phyloP scores from a whole-genome alignment of 192 early-diverging fungal species.

The Radiomyces spectabilis region DNA sequence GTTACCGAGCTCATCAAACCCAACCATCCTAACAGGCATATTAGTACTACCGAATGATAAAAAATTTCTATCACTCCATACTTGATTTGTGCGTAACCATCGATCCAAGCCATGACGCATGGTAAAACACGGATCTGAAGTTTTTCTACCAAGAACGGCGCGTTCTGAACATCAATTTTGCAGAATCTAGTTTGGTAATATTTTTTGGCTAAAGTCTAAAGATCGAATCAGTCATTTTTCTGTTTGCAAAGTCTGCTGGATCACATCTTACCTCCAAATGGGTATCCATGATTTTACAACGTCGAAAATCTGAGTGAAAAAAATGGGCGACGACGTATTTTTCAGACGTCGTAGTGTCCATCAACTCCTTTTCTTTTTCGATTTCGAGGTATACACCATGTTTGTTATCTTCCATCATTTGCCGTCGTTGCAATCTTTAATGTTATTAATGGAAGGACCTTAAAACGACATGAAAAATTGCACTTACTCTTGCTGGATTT shows the following conservation, averaged over 20 bases:
- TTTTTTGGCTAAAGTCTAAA: slow-evolving; percentile 53
- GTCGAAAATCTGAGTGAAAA: slow-evolving; percentile 85
- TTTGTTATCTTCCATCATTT: slow-evolving; percentile 50
- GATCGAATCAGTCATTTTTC: background rate
- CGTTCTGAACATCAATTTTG: slow-evolving; percentile 81
- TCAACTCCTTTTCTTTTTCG: slow-evolving; percentile 72
- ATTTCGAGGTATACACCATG: slow-evolving; percentile 78
- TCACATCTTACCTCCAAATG: slow-evolving; percentile 59
- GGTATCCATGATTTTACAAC: slow-evolving; percentile 89
- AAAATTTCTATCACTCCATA: slow-evolving; percentile 7
- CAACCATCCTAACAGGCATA: slow-evolving; percentile 65
- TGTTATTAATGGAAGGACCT: background rate
- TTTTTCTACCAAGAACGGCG: slow-evolving; percentile 86
- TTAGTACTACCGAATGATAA: background rate
- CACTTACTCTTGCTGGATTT: slow-evolving; percentile 77
- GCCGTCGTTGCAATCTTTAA: slow-evolving; percentile 51
- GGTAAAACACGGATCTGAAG: slow-evolving; percentile 84
- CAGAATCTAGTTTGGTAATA: slow-evolving; percentile 85
- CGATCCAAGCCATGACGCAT: slow-evolving; percentile 71
- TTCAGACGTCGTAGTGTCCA: slow-evolving; percentile 68
- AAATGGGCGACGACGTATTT: slow-evolving; percentile 81
- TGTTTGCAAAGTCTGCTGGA: background rate
- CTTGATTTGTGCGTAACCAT: slow-evolving; percentile 51
- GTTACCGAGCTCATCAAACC: slow-evolving; percentile 93
- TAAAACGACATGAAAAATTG: background rate